These are phyloP conservation scores for Penicillium ucsense DNA, from an alignment of 495 filamentous ascomycete genomes.

Conservation along the genomic window DNA sequence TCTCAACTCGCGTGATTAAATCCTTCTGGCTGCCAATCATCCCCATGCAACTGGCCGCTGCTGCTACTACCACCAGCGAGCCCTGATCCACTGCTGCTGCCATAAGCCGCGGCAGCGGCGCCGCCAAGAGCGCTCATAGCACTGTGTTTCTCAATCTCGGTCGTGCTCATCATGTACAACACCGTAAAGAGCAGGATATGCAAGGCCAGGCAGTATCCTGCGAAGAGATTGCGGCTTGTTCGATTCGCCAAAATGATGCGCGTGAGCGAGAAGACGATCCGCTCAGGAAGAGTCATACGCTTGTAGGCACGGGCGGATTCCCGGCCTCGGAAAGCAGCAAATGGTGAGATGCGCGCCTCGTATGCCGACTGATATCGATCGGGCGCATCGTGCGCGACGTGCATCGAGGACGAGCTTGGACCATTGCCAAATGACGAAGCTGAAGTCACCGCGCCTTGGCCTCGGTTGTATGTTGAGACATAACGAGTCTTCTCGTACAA, in stretches of 20 bases:
- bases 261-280: slow-evolving; percentile 83
- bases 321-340: slow-evolving; percentile 85
- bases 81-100: slow-evolving; percentile 19
- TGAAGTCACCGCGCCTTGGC: slow-evolving; percentile 52
- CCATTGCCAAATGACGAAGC: slow-evolving; percentile 62
- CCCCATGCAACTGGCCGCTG: slow-evolving; percentile 36
- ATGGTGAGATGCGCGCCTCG: slow-evolving; percentile 89
- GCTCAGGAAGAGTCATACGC: slow-evolving; percentile 85
- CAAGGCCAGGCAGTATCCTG: slow-evolving; percentile 81
- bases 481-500: slow-evolving; percentile 98
- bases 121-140: slow-evolving; percentile 36
- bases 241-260: slow-evolving; percentile 83
- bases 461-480: slow-evolving; percentile 79
- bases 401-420: slow-evolving; percentile 65
- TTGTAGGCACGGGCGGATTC: slow-evolving; percentile 90
- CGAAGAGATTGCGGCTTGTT: slow-evolving; percentile 88
- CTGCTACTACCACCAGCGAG: slow-evolving; percentile 22
- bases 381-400: slow-evolving; percentile 47
- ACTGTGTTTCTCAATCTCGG: slow-evolving; percentile 47
- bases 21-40: slow-evolving; percentile 54
- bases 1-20: slow-evolving; percentile 31
- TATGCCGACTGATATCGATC: slow-evolving; percentile 91
- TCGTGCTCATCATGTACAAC: slow-evolving; percentile 73
- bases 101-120: slow-evolving; percentile 34
- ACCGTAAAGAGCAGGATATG: slow-evolving; percentile 79